Conservation (phyloP, 78 protist genomes). For the Planoprotostelium fungivorum region DNA sequence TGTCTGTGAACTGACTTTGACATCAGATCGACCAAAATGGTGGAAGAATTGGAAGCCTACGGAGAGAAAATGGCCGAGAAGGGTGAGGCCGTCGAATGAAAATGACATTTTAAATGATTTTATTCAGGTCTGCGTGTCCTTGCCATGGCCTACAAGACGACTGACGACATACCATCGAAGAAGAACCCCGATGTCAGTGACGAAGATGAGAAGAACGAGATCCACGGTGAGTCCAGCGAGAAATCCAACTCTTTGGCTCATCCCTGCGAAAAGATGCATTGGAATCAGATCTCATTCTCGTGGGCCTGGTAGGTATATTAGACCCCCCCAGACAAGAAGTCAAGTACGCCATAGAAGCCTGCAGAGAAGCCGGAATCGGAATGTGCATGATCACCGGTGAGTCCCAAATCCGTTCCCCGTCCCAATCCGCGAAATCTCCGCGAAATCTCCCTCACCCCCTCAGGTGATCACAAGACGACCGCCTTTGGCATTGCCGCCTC, state of each 20-base stretch:
- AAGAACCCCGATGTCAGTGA: not conserved
- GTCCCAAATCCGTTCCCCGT: too few relatives aligned
- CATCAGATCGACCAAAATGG: not conserved
- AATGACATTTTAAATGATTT: too few relatives aligned
- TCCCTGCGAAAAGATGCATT: not conserved
- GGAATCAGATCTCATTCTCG: not conserved
- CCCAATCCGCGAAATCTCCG: too few relatives aligned
- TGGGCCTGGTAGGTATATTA: slow-evolving; percentile 30
- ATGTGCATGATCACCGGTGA: slow-evolving; percentile 70
- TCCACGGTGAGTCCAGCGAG: not conserved
- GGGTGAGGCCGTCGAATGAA: too few relatives aligned
- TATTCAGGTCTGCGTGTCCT: slow-evolving; percentile 6
- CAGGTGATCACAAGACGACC: slow-evolving; percentile 2
- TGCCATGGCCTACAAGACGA: slow-evolving; percentile 1
- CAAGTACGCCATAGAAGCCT: slow-evolving; percentile 23
- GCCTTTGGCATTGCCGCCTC: not conserved
- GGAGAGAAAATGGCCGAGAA: slow-evolving; percentile 4
- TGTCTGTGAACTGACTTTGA: not conserved
- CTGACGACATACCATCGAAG: not conserved
- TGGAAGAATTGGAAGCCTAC: not conserved
- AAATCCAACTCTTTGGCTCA: too few relatives aligned
- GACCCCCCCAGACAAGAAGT: slow-evolving; percentile 65
- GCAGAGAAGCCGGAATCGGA: slow-evolving; percentile 65
- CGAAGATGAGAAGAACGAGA: not conserved
- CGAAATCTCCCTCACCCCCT: too few relatives aligned